Evolutionary conservation across 805 yeast genomes (phyloP).

Genomic region (Candida railenensis): DNA sequence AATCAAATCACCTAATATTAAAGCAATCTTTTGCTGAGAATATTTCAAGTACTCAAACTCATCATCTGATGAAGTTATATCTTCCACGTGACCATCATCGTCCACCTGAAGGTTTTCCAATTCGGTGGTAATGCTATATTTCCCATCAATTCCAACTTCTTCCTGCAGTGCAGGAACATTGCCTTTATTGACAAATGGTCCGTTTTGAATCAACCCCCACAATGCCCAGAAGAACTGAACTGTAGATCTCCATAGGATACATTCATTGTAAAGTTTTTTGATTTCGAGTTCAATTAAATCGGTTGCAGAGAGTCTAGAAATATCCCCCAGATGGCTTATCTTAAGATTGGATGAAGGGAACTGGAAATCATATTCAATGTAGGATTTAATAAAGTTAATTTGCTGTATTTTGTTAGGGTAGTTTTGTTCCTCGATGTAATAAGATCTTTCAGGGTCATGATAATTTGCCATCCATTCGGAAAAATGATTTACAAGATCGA

Average conservation of each 20-base stretch:
- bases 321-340: conserved; percentile 6
- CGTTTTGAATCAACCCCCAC: conserved; percentile 90
- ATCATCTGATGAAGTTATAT: conserved; percentile 47
- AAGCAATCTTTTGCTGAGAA: conserved; percentile 68
- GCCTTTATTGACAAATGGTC: conserved; percentile 22
- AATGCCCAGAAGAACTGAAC: conserved; percentile 80
- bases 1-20: conserved; percentile 74
- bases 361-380: conserved; percentile 60
- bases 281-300: conserved; percentile 42
- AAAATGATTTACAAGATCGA: conserved; percentile 89
- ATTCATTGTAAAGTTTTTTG: conserved; percentile 59
- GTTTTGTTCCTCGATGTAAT: conserved; percentile 50
- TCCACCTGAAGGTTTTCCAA: conserved; percentile 33
- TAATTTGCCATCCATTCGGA: conserved; percentile 98
- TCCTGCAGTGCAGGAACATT: conserved; percentile 15
- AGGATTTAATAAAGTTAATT: conserved; percentile 70
- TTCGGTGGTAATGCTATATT: conserved; percentile 46
- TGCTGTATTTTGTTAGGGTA: conserved; percentile 74
- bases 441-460: conserved; percentile 53
- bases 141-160: conserved; percentile 39
- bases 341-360: conserved; percentile 32
- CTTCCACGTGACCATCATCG: conserved; percentile 15
- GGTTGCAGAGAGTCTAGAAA: conserved; percentile 12
- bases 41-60: conserved; percentile 78
- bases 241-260: conserved; percentile 75